Evolutionary conservation across 192 early-diverging fungal genomes (phyloP), one percentile per base, ranked within the genome.

Genomic region (Thoreauomyces humboldtii): DNA sequence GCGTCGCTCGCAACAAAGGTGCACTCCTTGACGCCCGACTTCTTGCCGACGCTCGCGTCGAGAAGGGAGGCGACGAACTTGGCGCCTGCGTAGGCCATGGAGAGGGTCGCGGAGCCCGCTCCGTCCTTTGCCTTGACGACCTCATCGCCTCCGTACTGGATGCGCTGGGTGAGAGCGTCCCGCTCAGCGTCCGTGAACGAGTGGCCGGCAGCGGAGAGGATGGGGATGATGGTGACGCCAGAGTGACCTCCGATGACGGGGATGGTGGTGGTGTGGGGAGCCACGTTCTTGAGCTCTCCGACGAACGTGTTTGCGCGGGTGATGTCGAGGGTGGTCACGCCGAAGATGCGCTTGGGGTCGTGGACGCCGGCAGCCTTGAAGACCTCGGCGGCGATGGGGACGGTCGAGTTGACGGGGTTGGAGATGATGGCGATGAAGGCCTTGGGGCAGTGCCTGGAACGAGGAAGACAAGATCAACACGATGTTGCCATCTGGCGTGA

Each of bases 91-190:
- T 68, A 48, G 19, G 66, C 66, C 66, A 68, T 68, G 46, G 66
- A 68, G 36, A 68, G 50, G 43, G 66, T 68, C 38, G 66, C 66
- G 29, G 75, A 61, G 4, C 55, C 55, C 27, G 80, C 79, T 53
- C 85, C 85, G 52, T 84, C 74, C 73, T 86, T 86, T 59, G 85
- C 85, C 75, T 85, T 80, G 63, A 86, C 85, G 36, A 86, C 85
- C 66, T 86, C 85, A 73, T 86, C 85, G 60, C 85, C 85, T 31
- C 85, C 85, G 64, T 79, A 86, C 63, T 86, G 85, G 70, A 86
- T 85, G 57, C 83, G 76, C 42, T 86, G 69, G 61, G 73, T 77
- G 46, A 86, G 77, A n/a, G 74, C 63, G 19, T 84, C 77, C 45
- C 68, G 66, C 71, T 86, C 75, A 0, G 54, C 76, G 42, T 85